Base-by-base conservation (phyloP, 108 stramenopile genomes). In the Cafeteria roenbergensis region DNA sequence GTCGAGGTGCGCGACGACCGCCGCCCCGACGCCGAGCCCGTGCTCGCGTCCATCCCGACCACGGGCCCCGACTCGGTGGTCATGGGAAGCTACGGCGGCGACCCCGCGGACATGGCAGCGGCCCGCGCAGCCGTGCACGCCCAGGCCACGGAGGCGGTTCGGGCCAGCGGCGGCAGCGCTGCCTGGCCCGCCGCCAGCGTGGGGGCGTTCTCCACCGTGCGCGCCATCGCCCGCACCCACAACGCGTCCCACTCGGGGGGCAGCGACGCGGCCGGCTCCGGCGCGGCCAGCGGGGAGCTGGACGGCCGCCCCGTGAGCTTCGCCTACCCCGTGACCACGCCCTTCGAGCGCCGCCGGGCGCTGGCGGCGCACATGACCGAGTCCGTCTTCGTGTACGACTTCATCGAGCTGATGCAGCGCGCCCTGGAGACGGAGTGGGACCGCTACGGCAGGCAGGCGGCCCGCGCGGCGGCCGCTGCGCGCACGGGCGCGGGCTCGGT, bases 361-460 rank as follows among this genome's bases (percentile, higher is more conserved):
- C 81, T 88, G 55, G 97, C 97, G 32, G 63, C 82, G 57, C 74
- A 75, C 57, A 75, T 86, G 27, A 87, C 88, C 6, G 90, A 91
- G 65, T 90, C 95, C 34, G 69, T 90, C 1, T 91, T 93, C 71
- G 87, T 85, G 69, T 99, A 94, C 74, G 97, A 99, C 69, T 81
- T 92, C 59, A 91, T 92, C 25, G 91, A 93, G 58, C 77, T 99
- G 62, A 91, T 99, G 66, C 90, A 92, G 75, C 84, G 84, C 21
- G 92, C 90, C 14, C 85, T 94, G 25, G 89, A 95, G 76, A 69
- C 84, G 52, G 81, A 88, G 62, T 82, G 81, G 81, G 54, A 56
- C n/a, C 58, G 38, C 26, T 70, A 70, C 62, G 52, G 42, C 31
- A 34, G 34, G 50, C 30, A 34, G 9, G 71, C 71, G 35, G 67